Percentiles rank a stretch among this genome's conserved stretches.
phyloP scores from a whole-genome alignment of 768 basidiomycete species.

The Pleurotus giganteus region DNA sequence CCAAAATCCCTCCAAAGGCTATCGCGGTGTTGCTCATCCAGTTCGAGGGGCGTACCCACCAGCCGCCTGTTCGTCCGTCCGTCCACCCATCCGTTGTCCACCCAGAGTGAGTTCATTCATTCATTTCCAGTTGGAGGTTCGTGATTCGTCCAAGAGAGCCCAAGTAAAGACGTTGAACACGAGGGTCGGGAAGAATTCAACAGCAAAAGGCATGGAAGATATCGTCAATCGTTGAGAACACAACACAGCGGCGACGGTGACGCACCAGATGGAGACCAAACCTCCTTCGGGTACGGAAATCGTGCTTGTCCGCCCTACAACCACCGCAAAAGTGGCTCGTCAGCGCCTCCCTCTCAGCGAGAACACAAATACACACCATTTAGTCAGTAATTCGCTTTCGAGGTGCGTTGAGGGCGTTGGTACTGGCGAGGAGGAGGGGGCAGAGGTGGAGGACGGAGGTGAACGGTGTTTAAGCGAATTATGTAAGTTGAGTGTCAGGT shows the following conservation, averaged over 20 bases:
- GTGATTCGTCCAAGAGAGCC: too few species aligned
- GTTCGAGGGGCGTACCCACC: constrained; percentile 91
- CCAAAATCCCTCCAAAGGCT: constrained; percentile 63
- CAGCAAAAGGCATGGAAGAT: not conserved
- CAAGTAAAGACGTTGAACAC: too few species aligned
- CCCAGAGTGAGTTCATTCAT: too few species aligned
- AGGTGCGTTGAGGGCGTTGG: not conserved
- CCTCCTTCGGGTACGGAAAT: constrained; percentile 93
- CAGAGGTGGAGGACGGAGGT: not conserved
- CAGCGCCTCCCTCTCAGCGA: too few species aligned
- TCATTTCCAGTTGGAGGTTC: too few species aligned
- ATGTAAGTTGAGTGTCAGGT: too few species aligned
- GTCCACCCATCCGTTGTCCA: too few species aligned
- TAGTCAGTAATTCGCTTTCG: not conserved
- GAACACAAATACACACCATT: too few species aligned
- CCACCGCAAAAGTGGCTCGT: too few species aligned
- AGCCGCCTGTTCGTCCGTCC: constrained; percentile 62
- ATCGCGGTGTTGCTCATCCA: constrained; percentile 87
- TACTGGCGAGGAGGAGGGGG: not conserved
- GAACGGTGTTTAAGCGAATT: not conserved
- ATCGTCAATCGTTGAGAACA: not conserved
- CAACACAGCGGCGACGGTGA: not conserved
- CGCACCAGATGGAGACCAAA: constrained; percentile 90
- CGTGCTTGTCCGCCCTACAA: constrained; percentile 83
- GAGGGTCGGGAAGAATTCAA: too few species aligned